phyloP scores from a whole-genome alignment of 441 rosid genomes.

The Bocquillonia castaneifolia region DNA sequence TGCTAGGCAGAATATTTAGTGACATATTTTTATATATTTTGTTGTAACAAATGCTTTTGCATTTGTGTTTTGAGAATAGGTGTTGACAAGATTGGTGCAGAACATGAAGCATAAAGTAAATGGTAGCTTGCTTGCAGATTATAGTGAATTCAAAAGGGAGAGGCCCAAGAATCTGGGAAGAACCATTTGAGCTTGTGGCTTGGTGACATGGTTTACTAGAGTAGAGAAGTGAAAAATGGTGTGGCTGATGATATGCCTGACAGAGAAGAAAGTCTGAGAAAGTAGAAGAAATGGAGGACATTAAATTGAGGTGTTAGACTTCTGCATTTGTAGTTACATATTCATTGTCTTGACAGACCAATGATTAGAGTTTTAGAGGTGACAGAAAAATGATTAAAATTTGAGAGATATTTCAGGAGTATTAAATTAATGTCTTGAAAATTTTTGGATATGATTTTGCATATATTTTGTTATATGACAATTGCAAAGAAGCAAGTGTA shows the following conservation, averaged over 20 bases:
- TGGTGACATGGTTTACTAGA: not conserved
- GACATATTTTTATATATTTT: too few species aligned
- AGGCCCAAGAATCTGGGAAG: slow-evolving; percentile 14
- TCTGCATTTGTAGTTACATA: not conserved
- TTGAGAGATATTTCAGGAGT: too few species aligned
- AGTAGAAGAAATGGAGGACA: not conserved
- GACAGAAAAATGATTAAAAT: not conserved
- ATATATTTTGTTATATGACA: not conserved
- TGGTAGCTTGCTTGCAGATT: slow-evolving; percentile 75
- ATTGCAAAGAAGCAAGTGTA: too few species aligned
- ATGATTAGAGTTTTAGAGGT: not conserved
- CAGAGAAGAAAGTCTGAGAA: not conserved
- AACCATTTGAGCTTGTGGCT: not conserved
- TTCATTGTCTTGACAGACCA: slow-evolving; percentile 1
- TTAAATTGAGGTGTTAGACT: not conserved
- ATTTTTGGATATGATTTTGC: not conserved
- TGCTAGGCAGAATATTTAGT: too few species aligned
- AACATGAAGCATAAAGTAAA: slow-evolving; percentile 84
- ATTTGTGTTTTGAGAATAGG: slow-evolving; percentile 33
- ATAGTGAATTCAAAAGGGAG: slow-evolving; percentile 58
- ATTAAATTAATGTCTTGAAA: too few species aligned
- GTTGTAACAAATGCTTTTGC: too few species aligned
- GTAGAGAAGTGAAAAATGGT: not conserved
- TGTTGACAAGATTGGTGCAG: slow-evolving; percentile 54
- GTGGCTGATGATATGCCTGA: not conserved